A percentile compares a stretch with the other conserved stretches of the same genome.
Conservation (phyloP, 2,329 filamentous ascomycete species). For the Helotiales sp. region DNA sequence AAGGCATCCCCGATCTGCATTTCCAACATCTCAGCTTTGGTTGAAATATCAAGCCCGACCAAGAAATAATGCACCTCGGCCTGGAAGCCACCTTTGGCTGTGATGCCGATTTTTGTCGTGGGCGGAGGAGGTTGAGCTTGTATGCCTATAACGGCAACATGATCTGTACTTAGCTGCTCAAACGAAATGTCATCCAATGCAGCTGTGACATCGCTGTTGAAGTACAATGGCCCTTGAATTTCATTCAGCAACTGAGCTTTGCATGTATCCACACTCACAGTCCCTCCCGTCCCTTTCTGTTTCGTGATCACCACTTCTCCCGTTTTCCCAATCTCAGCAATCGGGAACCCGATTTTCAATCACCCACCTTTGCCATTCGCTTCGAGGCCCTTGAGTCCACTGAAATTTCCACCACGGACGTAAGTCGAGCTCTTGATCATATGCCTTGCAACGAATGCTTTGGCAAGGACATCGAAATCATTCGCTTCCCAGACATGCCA, state of each 20-base stretch:
- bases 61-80: conserved; percentile 53
- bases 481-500: conserved; percentile 48
- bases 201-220: conserved; percentile 46
- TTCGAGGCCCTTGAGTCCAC: conserved; percentile 40
- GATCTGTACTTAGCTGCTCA: conserved; percentile 52
- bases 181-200: conserved; percentile 45
- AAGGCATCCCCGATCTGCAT: conserved; percentile 45
- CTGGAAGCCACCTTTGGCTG: conserved; percentile 51
- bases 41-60: conserved; percentile 50
- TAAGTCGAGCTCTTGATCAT: conserved; percentile 43
- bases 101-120: conserved; percentile 51
- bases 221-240: conserved; percentile 47
- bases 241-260: conserved; percentile 49
- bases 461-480: conserved; percentile 46
- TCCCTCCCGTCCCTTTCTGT: conserved; percentile 47
- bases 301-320: conserved; percentile 50
- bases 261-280: conserved; percentile 38
- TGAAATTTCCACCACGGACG: conserved; percentile 34
- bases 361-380: conserved; percentile 27
- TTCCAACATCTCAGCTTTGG: conserved; percentile 52
- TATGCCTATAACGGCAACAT: conserved; percentile 47
- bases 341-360: conserved; percentile 52
- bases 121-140: conserved; percentile 44
- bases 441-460: conserved; percentile 44
- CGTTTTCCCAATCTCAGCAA: conserved; percentile 50